Base-by-base conservation (phyloP, 2,329 filamentous ascomycete genomes). In the Zasmidium cellare region DNA sequence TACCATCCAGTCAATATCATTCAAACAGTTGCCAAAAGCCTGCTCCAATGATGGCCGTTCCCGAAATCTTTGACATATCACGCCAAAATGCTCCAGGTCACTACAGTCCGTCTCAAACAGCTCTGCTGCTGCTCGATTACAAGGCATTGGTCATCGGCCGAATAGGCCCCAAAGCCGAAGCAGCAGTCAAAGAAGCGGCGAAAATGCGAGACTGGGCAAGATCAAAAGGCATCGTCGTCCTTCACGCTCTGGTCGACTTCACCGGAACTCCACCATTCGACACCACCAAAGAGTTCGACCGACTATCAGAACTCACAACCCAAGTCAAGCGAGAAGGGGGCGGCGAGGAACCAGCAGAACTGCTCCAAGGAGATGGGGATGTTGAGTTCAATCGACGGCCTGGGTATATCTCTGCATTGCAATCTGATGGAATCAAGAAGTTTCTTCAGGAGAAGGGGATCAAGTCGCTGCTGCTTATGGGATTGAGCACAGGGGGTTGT, bases 41-140 rank as follows among this genome's bases (percentile, higher is more conserved):
- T n/a, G n/a, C n/a, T n/a, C n/a, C n/a, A n/a, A n/a, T n/a, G n/a
- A n/a, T n/a, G n/a, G n/a, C n/a, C n/a, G n/a, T n/a, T n/a, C 28
- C 28, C 7, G 28, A 31, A 31, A 31, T 31, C 7, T 54, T 60
- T 28, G 41, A 60, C 28, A 7, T 53, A 16, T 31, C 57, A 19
- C 55, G 62, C 46, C 12, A 24, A 11, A 31, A 60, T 20, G 25
- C 38, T 3, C 68, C 62, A 16, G 60, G 60, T 51, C 60, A 60
- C 62, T 67, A 71, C 51, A 53, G 56, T 9, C 62, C 69, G 9
- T 63, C 63, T 16, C 58, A 72, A 49, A 72, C 70, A 1, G 68
- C 68, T 9, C 51, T 73, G 2, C 60, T 72, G n/a, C 65, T 73
- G 9, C 64, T 72, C 6, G 71, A 73, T 62, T 73, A 71, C 50